These are phyloP conservation scores for Fraxinus albicans DNA, from an alignment of 305 asterid species.

Conservation along the genomic window DNA sequence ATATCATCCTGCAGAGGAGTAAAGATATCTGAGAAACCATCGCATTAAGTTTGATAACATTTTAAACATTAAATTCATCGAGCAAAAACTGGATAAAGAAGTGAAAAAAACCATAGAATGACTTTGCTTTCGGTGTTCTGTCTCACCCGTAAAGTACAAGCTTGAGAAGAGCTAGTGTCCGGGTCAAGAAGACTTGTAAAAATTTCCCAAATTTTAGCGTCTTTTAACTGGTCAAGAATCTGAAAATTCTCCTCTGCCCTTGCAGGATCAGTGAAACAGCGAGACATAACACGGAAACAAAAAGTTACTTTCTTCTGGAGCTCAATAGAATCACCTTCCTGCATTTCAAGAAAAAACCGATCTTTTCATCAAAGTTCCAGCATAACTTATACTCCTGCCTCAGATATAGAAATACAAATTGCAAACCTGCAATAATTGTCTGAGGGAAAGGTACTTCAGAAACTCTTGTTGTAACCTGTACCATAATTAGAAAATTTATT, in stretches of 20 bases:
- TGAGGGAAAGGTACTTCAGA: constrained; percentile 78
- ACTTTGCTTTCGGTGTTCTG: constrained; percentile 23
- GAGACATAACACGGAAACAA: constrained; percentile 87
- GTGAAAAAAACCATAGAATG: constrained; percentile 15
- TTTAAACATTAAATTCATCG: background rate
- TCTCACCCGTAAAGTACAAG: constrained; percentile 70
- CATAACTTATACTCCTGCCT: constrained; percentile 6
- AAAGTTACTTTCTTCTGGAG: constrained; percentile 64
- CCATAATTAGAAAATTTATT: constrained; percentile 16
- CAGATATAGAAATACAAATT: constrained; percentile 17
- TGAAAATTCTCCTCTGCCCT: constrained; percentile 86
- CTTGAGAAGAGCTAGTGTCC: constrained; percentile 53
- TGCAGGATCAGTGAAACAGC: constrained; percentile 74
- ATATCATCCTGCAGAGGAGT: constrained; percentile 63
- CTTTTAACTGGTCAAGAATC: constrained; percentile 83
- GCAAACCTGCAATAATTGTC: constrained; percentile 71
- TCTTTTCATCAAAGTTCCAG: constrained; percentile 1
- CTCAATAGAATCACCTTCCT: constrained; percentile 84
- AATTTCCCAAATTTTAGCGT: constrained; percentile 71
- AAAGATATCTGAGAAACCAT: constrained; percentile 28
- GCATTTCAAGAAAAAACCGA: constrained; percentile 30
- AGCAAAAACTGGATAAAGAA: constrained; percentile 12
- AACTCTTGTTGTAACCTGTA: constrained; percentile 92
- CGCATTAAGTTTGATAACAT: constrained; percentile 9
- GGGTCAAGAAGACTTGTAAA: constrained; percentile 70